Conservation (phyloP, 345 rosid species). For the Citrus reticulata region DNA sequence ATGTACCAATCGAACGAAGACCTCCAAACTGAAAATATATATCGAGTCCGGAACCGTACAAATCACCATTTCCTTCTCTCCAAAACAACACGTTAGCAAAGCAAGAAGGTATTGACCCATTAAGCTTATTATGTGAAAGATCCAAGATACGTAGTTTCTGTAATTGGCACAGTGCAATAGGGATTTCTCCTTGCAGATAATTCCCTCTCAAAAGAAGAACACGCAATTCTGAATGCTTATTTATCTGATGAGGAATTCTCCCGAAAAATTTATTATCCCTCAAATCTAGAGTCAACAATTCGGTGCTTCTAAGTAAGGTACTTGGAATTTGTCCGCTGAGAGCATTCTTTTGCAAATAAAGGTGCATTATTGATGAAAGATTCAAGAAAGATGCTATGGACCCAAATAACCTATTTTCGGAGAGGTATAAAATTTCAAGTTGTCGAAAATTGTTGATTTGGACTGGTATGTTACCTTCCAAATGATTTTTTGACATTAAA, state of each 20-base stretch:
- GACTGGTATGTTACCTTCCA: neutral
- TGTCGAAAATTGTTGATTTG: neutral
- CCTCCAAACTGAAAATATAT: rapidly evolving
- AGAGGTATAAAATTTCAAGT: rapidly evolving
- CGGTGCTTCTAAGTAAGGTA: neutral
- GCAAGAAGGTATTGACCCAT: conserved; percentile 9
- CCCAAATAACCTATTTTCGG: neutral
- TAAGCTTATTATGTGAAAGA: neutral
- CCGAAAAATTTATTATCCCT: neutral
- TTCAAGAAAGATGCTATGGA: neutral
- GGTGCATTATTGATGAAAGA: neutral
- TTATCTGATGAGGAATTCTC: neutral
- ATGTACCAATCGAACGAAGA: neutral
- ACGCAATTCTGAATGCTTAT: neutral
- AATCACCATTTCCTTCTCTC: neutral
- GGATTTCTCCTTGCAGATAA: neutral
- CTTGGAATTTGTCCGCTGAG: neutral
- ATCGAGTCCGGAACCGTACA: neutral
- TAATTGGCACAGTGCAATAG: neutral
- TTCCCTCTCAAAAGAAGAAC: neutral
- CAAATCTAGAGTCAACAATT: neutral
- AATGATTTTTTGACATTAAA: neutral
- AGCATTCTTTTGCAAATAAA: neutral
- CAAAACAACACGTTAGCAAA: neutral
- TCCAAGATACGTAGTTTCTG: neutral